Base-by-base conservation (phyloP, 2,329 filamentous ascomycete genomes). In the Paraphaeosphaeria sporulosa region DNA sequence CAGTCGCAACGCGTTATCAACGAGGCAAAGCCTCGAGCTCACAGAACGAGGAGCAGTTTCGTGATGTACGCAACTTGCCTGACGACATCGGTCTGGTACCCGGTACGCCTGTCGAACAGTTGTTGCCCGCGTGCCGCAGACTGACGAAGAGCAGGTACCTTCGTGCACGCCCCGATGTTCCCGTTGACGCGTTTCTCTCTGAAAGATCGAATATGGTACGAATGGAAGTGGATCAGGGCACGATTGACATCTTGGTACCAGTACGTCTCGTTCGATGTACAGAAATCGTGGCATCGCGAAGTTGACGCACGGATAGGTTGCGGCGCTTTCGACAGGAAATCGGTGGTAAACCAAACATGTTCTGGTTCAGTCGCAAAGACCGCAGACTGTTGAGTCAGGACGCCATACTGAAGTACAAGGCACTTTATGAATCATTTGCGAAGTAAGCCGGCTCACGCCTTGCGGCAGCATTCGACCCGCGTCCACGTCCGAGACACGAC, bases 361-460 rank as follows among this genome's bases (percentile, higher is more conserved):
- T 44, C 46, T 52, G 48, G 38, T 27, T 40, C n/a, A 51, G 52
- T 36, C 30, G 32, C 23, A 51, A 49, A 34, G 21, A 27, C n/a
- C 51, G 46, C 36, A 40, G 27, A 27, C 23, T 52, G 17, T 23
- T 55, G 34, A 23, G 34, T 4, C 27, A 44, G 8, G 19, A 83
- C 0, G 89, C 87, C 34, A 82, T 85, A 65, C 81, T 80, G n/a
- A 80, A 90, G 70, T 87, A 91, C 75, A 77, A 78, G 48, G 78
- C 85, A 66, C 86, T 91, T 81, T 86, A 87, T 66, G 81, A 83
- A 61, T 86, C 86, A 4, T 84, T 90, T 53, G 89, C 89, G 7
- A 76, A 57, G 70, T 72, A 68, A 46, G 65, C 58, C 15, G 7
- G 4, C 5, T 15, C n/a, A 12, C 23, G 8, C n/a, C 23, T 6